Evolutionary conservation across 352 stramenopile genomes (phyloP).

Genomic region (Phytophthora sp.): DNA sequence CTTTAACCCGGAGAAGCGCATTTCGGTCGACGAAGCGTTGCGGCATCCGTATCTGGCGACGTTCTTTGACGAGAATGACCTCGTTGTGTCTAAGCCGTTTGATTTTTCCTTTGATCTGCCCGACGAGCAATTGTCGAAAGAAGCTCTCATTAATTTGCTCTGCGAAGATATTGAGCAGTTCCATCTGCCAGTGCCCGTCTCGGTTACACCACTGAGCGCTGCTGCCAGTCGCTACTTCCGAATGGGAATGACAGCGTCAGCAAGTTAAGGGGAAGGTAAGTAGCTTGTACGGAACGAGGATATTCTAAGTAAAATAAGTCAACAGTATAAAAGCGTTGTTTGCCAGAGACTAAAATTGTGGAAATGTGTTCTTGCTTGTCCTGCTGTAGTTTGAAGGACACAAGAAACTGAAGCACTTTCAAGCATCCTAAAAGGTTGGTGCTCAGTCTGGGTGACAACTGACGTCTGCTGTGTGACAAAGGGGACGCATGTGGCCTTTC

Average conservation of each 20-base stretch:
- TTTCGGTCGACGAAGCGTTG: conserved; percentile 63
- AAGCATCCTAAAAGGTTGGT: neutral
- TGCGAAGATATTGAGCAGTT: conserved; percentile 72
- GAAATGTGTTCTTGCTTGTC: neutral
- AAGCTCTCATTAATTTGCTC: conserved; percentile 61
- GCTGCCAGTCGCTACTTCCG: conserved; percentile 48
- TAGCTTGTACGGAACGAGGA: neutral
- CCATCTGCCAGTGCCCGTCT: conserved; percentile 43
- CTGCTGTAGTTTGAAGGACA: too few relatives aligned
- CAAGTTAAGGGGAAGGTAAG: conserved; percentile 42
- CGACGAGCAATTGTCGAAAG: conserved; percentile 67
- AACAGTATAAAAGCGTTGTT: conserved; percentile 18
- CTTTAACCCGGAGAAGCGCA: conserved; percentile 78
- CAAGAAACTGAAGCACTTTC: too few relatives aligned
- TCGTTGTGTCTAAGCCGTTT: conserved; percentile 45
- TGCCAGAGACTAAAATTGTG: neutral
- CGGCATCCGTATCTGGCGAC: conserved; percentile 77
- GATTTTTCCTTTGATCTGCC: conserved; percentile 76
- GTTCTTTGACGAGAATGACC: conserved; percentile 88
- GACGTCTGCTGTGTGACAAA: conserved; percentile 14
- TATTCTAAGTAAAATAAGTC: conserved; percentile 34
- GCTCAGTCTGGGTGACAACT: conserved; percentile 1
- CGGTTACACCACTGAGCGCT: conserved; percentile 21
- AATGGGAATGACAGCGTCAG: conserved; percentile 59
- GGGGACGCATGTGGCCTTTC: too few relatives aligned